Conservation (phyloP, 306 rosid genomes). For the Macrotyloma uniflorum region DNA sequence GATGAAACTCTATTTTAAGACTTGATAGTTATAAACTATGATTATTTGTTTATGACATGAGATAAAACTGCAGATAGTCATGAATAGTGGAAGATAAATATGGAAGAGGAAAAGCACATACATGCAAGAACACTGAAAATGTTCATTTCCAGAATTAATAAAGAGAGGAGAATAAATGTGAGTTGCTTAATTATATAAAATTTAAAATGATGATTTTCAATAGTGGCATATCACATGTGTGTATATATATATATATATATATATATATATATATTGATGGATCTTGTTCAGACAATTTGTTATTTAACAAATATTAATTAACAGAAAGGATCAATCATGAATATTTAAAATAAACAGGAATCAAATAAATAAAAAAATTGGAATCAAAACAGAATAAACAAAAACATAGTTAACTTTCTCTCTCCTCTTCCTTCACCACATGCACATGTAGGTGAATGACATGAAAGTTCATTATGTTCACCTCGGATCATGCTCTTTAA, state of each 20-base stretch:
- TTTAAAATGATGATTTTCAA: not conserved
- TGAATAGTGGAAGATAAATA: too few relatives aligned
- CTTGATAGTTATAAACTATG: too few relatives aligned
- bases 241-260: too few relatives aligned
- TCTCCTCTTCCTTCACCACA: not conserved
- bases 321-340: not conserved
- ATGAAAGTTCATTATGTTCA: not conserved
- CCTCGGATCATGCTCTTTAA: not conserved
- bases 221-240: not conserved
- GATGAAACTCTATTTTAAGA: too few relatives aligned
- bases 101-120: too few relatives aligned
- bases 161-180: not conserved
- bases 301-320: not conserved
- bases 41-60: too few relatives aligned
- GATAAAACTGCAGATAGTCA: too few relatives aligned
- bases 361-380: not conserved
- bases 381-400: not conserved
- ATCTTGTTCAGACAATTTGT: not conserved
- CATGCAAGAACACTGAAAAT: too few relatives aligned
- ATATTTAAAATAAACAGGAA: not conserved
- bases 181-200: not conserved
- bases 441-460: not conserved
- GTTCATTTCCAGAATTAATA: too few relatives aligned
- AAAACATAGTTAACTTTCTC: not conserved
- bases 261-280: not conserved